Evolutionary conservation across 768 basidiomycete species (phyloP).

Genomic region (Lentinula boryana): DNA sequence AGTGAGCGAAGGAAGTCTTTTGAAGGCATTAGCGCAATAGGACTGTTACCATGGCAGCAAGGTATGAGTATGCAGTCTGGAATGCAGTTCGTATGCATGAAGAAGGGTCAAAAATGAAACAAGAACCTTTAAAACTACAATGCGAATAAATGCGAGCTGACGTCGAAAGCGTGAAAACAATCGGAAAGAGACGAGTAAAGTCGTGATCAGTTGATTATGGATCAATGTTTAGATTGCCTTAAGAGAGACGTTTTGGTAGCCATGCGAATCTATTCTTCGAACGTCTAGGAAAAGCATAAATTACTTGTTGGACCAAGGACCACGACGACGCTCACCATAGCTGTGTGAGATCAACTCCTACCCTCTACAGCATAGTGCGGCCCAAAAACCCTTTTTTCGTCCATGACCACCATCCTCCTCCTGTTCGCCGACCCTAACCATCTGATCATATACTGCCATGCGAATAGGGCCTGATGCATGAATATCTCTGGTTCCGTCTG

Average conservation of each 20-base stretch:
- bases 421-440: slow-evolving; percentile 51
- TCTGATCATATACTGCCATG: slow-evolving; percentile 65
- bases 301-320: background rate
- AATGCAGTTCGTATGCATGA: background rate
- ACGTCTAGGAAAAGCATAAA: background rate
- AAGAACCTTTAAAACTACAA: background rate
- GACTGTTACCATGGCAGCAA: background rate
- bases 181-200: background rate
- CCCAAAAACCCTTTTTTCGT: slow-evolving; percentile 56
- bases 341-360: slow-evolving; percentile 18
- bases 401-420: slow-evolving; percentile 64
- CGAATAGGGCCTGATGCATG: slow-evolving; percentile 24
- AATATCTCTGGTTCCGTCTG: slow-evolving; percentile 31
- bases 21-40: background rate
- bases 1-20: background rate
- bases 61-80: background rate
- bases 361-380: slow-evolving; percentile 65
- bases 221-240: background rate
- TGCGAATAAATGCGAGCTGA: slow-evolving; percentile 4
- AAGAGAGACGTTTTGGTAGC: background rate
- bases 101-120: background rate
- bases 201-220: background rate
- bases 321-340: background rate
- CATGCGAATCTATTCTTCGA: slow-evolving; percentile 4
- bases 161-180: slow-evolving; percentile 7